Evolutionary conservation across 2,329 filamentous ascomycete genomes (phyloP), one percentile per base, ranked within the genome.

Genomic region (Claviceps monticola): DNA sequence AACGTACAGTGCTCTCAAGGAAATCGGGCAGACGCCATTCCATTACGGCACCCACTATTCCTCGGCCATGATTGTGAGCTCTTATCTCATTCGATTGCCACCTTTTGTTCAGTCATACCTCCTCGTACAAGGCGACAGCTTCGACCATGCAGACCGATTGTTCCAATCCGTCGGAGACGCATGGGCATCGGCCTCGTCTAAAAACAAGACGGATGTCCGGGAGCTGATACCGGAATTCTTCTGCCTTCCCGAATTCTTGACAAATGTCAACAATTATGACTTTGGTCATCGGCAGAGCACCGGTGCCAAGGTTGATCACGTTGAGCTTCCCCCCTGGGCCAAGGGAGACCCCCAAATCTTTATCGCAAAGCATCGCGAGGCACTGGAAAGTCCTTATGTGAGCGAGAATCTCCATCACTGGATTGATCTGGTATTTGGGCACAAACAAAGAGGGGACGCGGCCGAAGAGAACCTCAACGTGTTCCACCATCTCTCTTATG

Each of bases 1-100:
- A 60, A 81, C 89, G 34, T 97, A 95, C 65, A 82, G 83, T 58
- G 86, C 88, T 16, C 84, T 98, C 64, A 84, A 84, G 1, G 93
- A 97, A 64, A 95, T 98, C 74, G 88, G 84, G 7, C 90, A 95
- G 46, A 84, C 86, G 0, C 86, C 93, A 0, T 98, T 96, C 64
- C 93, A 98, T 64, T 98, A 97, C 59, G 93, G 93, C 17, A 98
- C 94, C 0, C 94, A 98, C 65, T 98, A 98, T 66, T 97, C 93
- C 1, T 97, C 93, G 2, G 93, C 93, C 7, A 98, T 97, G 93
- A 96, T 95, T 54, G 93, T 98, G 6, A 89, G 89, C 13, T 96
- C 90, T 0, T 98, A 96, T 61, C 76, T 98, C 42, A 96, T 98
- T 60, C 84, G 93, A 17, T 75, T 98, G 16, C 91, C 95, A 49